These are phyloP conservation scores for Claviceps fusiformis DNA, from an alignment of 2,329 filamentous ascomycete species.

Conservation along the genomic window DNA sequence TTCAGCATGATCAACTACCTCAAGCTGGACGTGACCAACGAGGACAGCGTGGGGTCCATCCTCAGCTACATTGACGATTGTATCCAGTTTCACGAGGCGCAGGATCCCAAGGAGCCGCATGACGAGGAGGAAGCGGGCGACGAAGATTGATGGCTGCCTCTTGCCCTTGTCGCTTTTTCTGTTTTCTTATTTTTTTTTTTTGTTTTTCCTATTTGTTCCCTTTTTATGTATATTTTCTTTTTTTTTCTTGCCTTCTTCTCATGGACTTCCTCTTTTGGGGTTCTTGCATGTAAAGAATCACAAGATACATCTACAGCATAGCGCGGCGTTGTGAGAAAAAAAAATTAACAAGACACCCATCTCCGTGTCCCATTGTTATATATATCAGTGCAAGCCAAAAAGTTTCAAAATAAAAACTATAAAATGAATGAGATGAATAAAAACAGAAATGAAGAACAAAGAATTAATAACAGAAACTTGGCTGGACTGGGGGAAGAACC, in stretches of 20 bases:
- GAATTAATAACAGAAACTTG: too few relatives aligned
- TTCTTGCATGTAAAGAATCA: too few relatives aligned
- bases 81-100: constrained; percentile 85
- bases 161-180: neutral
- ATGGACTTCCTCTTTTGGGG: too few relatives aligned
- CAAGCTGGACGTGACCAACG: constrained; percentile 76
- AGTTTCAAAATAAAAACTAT: too few relatives aligned
- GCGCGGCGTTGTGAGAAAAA: constrained; percentile 3
- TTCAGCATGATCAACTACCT: constrained; percentile 97
- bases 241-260: neutral
- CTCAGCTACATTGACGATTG: constrained; percentile 90
- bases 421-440: too few relatives aligned
- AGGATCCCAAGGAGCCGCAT: constrained; percentile 74
- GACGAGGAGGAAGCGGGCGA: constrained; percentile 37
- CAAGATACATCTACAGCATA: constrained; percentile 1
- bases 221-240: too few relatives aligned
- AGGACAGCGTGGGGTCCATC: constrained; percentile 76
- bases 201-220: neutral
- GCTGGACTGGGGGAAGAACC: too few relatives aligned
- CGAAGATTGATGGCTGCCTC: constrained; percentile 15
- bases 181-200: neutral
- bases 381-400: too few relatives aligned
- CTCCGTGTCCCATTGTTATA: too few relatives aligned
- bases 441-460: too few relatives aligned
- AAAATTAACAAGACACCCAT: too few relatives aligned